Evolutionary conservation across 2,329 filamentous ascomycete species (phyloP).

Genomic region (Fusarium chaquense): DNA sequence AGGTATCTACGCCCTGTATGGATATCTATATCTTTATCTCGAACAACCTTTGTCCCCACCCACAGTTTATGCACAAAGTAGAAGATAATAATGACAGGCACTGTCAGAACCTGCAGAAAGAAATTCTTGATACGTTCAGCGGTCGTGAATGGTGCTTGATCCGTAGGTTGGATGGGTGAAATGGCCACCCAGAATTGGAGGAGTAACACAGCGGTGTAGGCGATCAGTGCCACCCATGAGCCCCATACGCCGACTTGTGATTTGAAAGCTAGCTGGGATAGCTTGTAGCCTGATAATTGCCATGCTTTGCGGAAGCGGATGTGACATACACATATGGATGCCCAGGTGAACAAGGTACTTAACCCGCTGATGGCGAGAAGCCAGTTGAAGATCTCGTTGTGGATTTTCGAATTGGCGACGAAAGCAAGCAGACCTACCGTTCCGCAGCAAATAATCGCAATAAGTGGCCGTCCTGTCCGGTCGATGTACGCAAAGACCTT

Average conservation of each 20-base stretch:
- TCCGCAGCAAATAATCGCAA: constrained; percentile 76
- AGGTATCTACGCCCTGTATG: constrained; percentile 86
- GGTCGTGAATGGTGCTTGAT: not conserved
- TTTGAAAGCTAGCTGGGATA: constrained; percentile 82
- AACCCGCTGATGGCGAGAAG: constrained; percentile 80
- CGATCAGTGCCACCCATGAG: constrained; percentile 81
- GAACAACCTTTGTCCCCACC: constrained; percentile 75
- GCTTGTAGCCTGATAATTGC: constrained; percentile 72
- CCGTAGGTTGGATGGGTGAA: constrained; percentile 68
- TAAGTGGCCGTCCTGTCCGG: constrained; percentile 80
- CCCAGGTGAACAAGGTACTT: constrained; percentile 82
- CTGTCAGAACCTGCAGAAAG: constrained; percentile 77
- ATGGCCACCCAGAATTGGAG: constrained; percentile 91
- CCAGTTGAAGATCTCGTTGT: constrained; percentile 80
- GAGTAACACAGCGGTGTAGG: constrained; percentile 81
- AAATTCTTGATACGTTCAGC: constrained; percentile 69
- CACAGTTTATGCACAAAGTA: constrained; percentile 82
- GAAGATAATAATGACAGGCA: constrained; percentile 73
- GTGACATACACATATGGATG: constrained; percentile 84
- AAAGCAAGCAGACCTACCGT: constrained; percentile 79
- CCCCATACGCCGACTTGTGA: constrained; percentile 84
- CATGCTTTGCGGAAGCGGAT: constrained; percentile 89
- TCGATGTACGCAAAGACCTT: constrained; percentile 82
- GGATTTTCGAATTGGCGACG: constrained; percentile 72
- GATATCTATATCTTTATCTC: constrained; percentile 82